Evolutionary conservation across 2,329 filamentous ascomycete species (phyloP).

Genomic region (Paraphaeosphaeria sporulosa): DNA sequence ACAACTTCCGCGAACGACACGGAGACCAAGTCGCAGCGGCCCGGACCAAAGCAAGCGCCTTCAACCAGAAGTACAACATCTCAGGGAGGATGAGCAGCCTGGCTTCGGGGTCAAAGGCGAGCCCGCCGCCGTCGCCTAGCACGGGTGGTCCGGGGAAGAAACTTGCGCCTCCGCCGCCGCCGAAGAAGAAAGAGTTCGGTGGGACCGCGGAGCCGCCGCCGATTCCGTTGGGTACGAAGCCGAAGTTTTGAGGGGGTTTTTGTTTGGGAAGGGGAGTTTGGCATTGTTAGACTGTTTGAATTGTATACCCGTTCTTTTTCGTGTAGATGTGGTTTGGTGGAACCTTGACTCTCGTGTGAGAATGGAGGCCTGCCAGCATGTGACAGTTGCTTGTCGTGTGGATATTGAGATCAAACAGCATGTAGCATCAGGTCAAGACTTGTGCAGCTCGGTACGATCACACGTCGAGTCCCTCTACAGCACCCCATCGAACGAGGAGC

Average conservation of each 20-base stretch:
- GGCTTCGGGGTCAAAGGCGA: constrained; percentile 28
- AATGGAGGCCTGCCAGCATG: no score
- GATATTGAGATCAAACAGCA: no score
- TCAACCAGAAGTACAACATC: constrained; percentile 70
- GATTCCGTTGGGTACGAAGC: constrained; percentile 65
- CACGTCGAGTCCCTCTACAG: no score
- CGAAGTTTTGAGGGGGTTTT: constrained; percentile 44
- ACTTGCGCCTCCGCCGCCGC: constrained; percentile 62
- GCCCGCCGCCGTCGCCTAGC: constrained; percentile 37
- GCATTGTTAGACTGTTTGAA: background rate
- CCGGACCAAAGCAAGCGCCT: constrained; percentile 61
- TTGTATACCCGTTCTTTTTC: constrained; percentile 27
- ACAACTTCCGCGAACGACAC: constrained; percentile 74
- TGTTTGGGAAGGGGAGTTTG: background rate
- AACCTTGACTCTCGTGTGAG: no score
- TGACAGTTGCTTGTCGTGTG: no score
- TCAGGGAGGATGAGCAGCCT: constrained; percentile 57
- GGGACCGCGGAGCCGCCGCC: constrained; percentile 59
- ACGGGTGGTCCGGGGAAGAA: constrained; percentile 56
- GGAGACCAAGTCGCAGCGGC: constrained; percentile 72
- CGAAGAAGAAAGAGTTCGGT: constrained; percentile 62
- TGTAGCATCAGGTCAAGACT: no score
- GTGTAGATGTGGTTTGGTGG: constrained; percentile 10
- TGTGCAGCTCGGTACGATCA: no score
- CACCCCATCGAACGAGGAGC: no score